Evolutionary conservation across 2,329 filamentous ascomycete species (phyloP).

Genomic region (Paraphaeosphaeria sporulosa): DNA sequence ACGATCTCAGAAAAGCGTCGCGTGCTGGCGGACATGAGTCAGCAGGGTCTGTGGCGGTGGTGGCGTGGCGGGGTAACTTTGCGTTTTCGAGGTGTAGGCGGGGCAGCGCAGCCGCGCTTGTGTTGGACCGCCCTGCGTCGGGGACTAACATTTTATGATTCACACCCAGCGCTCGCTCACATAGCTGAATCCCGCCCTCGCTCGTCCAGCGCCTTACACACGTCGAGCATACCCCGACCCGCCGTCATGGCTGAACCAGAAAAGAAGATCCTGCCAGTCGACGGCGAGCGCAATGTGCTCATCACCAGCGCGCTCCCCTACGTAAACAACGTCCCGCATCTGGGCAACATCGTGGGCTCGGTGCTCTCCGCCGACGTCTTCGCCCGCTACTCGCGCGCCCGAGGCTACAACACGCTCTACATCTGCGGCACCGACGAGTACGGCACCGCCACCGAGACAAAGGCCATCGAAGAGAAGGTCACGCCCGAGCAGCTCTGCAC

Average conservation of each 20-base stretch:
- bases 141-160: constrained; percentile 8
- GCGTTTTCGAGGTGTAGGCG: constrained; percentile 7
- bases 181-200: not conserved
- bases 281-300: constrained; percentile 80
- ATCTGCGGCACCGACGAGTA: constrained; percentile 94
- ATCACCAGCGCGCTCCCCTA: constrained; percentile 93
- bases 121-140: constrained; percentile 7
- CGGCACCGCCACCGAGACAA: constrained; percentile 94
- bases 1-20: not conserved
- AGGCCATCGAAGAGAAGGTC: constrained; percentile 86
- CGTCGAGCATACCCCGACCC: not conserved
- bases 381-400: constrained; percentile 75
- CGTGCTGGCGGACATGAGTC: constrained; percentile 2
- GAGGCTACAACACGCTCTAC: constrained; percentile 81
- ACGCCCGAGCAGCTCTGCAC: constrained; percentile 85
- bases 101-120: constrained; percentile 2
- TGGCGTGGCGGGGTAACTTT: constrained; percentile 8
- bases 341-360: constrained; percentile 60
- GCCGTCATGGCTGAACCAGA: constrained; percentile 40
- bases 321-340: constrained; percentile 76
- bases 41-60: constrained; percentile 11
- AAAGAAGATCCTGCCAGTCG: constrained; percentile 57
- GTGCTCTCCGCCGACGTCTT: constrained; percentile 90
- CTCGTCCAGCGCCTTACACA: not conserved
- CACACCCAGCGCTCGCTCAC: not conserved